Evolutionary conservation across 2,329 filamentous ascomycete species (phyloP), one percentile per base, ranked within the genome.

Genomic region (Fusarium vanettenii): DNA sequence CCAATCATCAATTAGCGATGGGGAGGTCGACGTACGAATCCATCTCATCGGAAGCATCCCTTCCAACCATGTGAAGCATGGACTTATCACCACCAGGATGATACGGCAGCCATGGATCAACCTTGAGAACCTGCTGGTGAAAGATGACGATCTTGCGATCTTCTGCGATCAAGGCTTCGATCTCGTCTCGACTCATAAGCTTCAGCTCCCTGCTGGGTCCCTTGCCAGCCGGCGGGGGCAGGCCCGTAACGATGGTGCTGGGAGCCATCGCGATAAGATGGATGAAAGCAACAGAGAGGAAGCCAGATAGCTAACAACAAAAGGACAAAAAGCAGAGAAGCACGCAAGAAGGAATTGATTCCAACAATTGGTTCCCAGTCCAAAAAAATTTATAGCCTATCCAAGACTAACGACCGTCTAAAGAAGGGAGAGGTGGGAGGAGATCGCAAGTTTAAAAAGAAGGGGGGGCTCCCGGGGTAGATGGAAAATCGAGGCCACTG

Each of bases 41-140:
- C 71, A 98, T 92, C 84, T 98, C 97, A 82, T 98, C 95, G 13
- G 96, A 98, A 60, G 95, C 96, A 90, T 98, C 95, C 84, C 93
- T 91, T 71, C 95, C 95, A 70, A 98, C 90, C 95, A 98, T 97
- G 81, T 99, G 97, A 81, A 91, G 87, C 74, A 99, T 97, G 64
- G 96, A 90, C 84, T 95, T 97, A 79, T 96, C 92, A 77, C 97
- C 97, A 67, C 97, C 97, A 14, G 97, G 97, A 80, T 98, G 97
- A 80, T 94, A 98, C 63, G 91, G 91, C 62, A 97, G 86, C 94
- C 95, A 99, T 43, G 92, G 89, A 82, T 98, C 96, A 35, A 95
- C 92, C 85, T 95, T 98, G 76, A 98, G 84, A 11, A 98, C 95
- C 78, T 91, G 90, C 69, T 91, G 89, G 77, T 98, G 91, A 69